Conservation (phyloP, 2,329 filamentous ascomycete species). For the Oidium heveae region DNA sequence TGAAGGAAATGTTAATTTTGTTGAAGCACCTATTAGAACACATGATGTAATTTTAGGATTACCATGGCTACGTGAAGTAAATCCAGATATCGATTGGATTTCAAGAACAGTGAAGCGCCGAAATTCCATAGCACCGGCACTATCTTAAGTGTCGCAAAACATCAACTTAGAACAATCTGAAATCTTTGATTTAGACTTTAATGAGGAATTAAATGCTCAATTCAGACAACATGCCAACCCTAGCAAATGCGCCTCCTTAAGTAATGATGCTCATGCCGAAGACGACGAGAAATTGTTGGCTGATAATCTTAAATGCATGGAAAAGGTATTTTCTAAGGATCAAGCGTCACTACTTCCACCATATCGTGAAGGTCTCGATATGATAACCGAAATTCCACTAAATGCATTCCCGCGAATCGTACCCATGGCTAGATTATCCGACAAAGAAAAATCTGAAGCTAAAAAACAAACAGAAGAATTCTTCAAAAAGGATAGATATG, state of each 20-base stretch:
- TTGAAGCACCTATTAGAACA: neutral
- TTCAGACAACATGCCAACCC: neutral
- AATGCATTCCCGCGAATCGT: neutral
- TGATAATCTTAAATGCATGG: neutral
- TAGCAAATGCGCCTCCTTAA: neutral
- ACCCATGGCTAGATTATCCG: neutral
- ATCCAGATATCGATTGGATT: neutral
- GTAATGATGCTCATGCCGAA: neutral
- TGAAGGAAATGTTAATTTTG: neutral
- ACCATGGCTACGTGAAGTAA: neutral
- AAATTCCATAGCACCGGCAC: neutral
- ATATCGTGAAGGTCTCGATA: neutral
- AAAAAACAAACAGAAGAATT: neutral
- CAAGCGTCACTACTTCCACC: neutral
- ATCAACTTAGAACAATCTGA: too few relatives aligned
- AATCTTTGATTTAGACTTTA: too few relatives aligned
- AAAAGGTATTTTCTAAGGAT: neutral
- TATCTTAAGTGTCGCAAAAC: too few relatives aligned
- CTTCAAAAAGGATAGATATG: neutral
- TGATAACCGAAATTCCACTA: neutral
- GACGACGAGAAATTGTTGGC: neutral
- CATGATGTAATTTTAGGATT: neutral
- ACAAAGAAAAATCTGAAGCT: neutral
- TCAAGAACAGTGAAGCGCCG: neutral
- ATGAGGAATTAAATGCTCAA: neutral